phyloP scores from a whole-genome alignment of 768 basidiomycete genomes.

The Tylopilus rubrobrunneus region DNA sequence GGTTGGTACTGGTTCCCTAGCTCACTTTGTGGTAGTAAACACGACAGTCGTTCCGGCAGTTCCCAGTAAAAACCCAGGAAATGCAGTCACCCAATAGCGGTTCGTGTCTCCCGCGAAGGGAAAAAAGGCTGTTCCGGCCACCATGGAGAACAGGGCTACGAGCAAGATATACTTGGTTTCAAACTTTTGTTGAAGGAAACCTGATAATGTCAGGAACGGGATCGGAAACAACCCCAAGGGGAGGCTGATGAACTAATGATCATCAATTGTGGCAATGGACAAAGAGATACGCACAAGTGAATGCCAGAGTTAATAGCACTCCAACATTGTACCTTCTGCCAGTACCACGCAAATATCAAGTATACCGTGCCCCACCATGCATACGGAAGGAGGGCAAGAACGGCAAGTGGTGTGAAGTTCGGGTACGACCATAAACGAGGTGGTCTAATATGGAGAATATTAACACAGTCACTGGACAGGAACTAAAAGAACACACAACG shows the following conservation, averaged over 20 bases:
- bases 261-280: not conserved
- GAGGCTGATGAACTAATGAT: not conserved
- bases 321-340: not conserved
- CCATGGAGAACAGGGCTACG: not conserved
- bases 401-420: not conserved
- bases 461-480: not conserved
- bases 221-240: not conserved
- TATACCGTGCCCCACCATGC: not conserved
- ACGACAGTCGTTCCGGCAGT: not conserved
- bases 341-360: not conserved
- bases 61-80: not conserved
- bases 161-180: not conserved
- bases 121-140: not conserved
- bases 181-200: not conserved
- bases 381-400: not conserved
- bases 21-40: not conserved
- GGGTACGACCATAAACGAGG: not conserved
- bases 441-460: not conserved
- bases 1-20: no score
- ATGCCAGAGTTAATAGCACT: not conserved
- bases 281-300: not conserved
- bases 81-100: not conserved
- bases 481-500: no score
- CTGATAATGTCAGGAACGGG: not conserved
- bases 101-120: not conserved